These are phyloP conservation scores for Tirmania nivea DNA, from an alignment of 495 filamentous ascomycete species.

Conservation along the genomic window DNA sequence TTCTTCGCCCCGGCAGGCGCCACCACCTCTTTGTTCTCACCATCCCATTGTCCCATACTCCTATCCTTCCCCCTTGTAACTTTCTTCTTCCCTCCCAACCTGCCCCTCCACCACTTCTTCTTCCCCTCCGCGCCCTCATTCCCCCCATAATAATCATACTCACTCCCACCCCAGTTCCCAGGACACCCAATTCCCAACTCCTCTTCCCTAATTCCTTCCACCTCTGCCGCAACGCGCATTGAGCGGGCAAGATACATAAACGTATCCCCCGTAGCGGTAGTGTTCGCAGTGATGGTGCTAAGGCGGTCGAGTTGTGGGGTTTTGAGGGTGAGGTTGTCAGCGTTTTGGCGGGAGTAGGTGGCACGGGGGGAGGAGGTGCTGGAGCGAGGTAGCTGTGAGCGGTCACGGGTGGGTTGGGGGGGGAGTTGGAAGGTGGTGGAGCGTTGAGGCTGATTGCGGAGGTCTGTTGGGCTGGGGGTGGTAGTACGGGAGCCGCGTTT, in stretches of 20 bases:
- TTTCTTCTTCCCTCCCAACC: constrained; percentile 21
- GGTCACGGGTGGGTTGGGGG: too few species aligned
- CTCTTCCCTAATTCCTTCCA: constrained; percentile 41
- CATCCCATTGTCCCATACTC: too few species aligned
- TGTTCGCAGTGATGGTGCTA: background rate
- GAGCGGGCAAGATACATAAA: background rate
- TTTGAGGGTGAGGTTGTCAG: too few species aligned
- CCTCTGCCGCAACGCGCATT: constrained; percentile 11
- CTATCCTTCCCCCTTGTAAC: background rate
- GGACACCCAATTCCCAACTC: constrained; percentile 3
- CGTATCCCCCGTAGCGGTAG: background rate
- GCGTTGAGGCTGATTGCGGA: too few species aligned
- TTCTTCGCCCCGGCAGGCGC: too few species aligned
- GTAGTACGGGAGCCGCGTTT: background rate
- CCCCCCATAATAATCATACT: constrained; percentile 7
- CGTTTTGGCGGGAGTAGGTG: too few species aligned
- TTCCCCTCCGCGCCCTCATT: constrained; percentile 6
- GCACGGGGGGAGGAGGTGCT: too few species aligned
- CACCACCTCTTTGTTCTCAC: too few species aligned
- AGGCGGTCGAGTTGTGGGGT: too few species aligned
- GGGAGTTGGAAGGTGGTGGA: too few species aligned
- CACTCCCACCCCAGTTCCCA: constrained; percentile 11
- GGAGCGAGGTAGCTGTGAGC: too few species aligned
- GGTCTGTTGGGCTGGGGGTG: too few species aligned
- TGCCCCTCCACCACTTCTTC: constrained; percentile 14